Percentiles rank a stretch among this genome's conserved stretches.
Conservation (phyloP, 768 basidiomycete genomes). For the Clitopilus passeckerianus region DNA sequence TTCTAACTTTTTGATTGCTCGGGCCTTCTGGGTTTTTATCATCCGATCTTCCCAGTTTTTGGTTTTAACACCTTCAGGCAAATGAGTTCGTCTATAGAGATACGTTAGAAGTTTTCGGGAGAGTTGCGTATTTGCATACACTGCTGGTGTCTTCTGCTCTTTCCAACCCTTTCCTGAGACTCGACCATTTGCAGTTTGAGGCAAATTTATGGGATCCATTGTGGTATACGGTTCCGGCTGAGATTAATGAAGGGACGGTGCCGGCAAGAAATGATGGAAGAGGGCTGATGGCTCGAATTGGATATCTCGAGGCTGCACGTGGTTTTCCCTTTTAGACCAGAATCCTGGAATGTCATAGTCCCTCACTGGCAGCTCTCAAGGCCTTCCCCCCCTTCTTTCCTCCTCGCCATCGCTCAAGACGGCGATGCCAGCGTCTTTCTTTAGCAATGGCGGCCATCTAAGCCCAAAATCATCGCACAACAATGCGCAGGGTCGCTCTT, state of each 20-base stretch:
- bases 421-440: constrained; percentile 36
- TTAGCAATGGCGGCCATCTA: not conserved
- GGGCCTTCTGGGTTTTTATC: constrained; percentile 58
- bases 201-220: constrained; percentile 24
- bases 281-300: not conserved
- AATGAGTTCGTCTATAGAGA: constrained; percentile 56
- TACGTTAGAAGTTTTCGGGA: constrained; percentile 7
- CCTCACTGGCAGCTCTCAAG: not conserved
- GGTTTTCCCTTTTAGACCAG: not conserved
- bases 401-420: constrained; percentile 6
- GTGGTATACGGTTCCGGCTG: not conserved
- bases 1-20: constrained; percentile 71
- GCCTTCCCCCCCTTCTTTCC: constrained; percentile 1
- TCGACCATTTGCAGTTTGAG: constrained; percentile 60
- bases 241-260: not conserved
- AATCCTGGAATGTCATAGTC: constrained; percentile 1
- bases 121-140: constrained; percentile 27
- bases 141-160: constrained; percentile 38
- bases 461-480: not conserved
- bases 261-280: not conserved
- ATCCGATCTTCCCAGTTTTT: constrained; percentile 67
- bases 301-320: not conserved
- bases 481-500: constrained; percentile 34
- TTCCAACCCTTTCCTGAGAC: constrained; percentile 73
- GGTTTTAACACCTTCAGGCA: constrained; percentile 60